Conservation (phyloP, 352 stramenopile species). For the Globisporangium cederbergense region DNA sequence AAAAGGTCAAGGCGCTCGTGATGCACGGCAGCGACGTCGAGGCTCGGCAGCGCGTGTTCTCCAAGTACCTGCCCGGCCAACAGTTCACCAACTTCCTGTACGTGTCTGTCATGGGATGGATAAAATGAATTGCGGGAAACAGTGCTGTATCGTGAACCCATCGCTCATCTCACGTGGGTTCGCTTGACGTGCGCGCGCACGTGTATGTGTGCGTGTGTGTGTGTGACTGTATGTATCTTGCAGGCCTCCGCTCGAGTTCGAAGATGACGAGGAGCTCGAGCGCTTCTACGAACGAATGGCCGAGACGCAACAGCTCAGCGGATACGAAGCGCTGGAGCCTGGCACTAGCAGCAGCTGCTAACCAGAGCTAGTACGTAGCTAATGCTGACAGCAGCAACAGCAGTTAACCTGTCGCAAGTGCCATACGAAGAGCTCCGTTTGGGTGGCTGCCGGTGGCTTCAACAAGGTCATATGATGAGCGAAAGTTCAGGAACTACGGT, state of each 20-base stretch:
- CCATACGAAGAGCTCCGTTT: too few species aligned
- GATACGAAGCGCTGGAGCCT: neutral
- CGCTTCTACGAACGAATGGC: neutral
- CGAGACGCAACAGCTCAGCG: neutral
- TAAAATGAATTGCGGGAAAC: neutral
- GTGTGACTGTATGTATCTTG: neutral
- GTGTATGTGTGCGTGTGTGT: neutral
- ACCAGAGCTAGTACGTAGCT: too few species aligned
- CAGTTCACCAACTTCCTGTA: slow-evolving; percentile 74
- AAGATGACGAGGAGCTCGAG: slow-evolving; percentile 38
- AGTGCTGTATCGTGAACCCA: neutral
- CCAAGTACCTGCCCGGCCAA: slow-evolving; percentile 43
- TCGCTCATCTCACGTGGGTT: slow-evolving; percentile 3
- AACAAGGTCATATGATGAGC: too few species aligned
- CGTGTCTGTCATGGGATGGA: slow-evolving; percentile 12
- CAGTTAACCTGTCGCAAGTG: too few species aligned
- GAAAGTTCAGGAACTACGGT: too few species aligned
- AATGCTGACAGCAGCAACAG: too few species aligned
- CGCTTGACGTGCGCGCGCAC: neutral
- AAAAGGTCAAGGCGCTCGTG: slow-evolving; percentile 72
- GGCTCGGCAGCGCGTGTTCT: slow-evolving; percentile 51
- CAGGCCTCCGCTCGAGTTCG: slow-evolving; percentile 53
- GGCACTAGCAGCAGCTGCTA: neutral
- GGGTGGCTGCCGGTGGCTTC: too few species aligned
- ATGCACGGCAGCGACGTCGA: slow-evolving; percentile 71